phyloP scores from a whole-genome alignment of 1,139 yeast genomes.

The Sporopachydermia cereana region DNA sequence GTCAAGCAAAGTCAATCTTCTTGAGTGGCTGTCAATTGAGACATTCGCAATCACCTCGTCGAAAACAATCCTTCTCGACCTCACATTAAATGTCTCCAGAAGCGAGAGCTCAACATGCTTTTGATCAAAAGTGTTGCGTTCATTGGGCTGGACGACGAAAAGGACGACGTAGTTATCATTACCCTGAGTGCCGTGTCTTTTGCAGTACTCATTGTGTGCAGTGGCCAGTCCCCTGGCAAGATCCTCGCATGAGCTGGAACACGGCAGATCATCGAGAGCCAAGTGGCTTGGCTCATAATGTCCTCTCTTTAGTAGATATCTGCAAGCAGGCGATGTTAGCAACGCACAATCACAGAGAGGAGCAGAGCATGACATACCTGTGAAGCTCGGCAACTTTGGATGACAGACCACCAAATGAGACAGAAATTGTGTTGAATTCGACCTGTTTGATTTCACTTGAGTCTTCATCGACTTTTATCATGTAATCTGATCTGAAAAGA shows the following conservation, averaged over 20 bases:
- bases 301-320: constrained; percentile 17
- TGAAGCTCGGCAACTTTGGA: constrained; percentile 72
- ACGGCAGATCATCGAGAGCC: constrained; percentile 42
- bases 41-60: constrained; percentile 42
- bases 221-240: constrained; percentile 63
- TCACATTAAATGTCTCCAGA: constrained; percentile 42
- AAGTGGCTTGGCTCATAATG: constrained; percentile 15
- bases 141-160: constrained; percentile 74
- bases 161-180: constrained; percentile 39
- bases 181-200: constrained; percentile 16
- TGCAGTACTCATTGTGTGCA: constrained; percentile 45
- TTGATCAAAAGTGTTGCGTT: constrained; percentile 86
- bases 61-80: constrained; percentile 55
- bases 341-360: constrained; percentile 1
- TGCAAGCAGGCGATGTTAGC: constrained; percentile 8
- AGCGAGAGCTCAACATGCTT: constrained; percentile 68
- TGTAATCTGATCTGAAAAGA: constrained; percentile 81
- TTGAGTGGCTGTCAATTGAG: constrained; percentile 27
- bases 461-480: constrained; percentile 34
- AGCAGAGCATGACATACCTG: constrained; percentile 29
- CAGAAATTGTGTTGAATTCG: constrained; percentile 92
- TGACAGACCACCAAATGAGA: constrained; percentile 88
- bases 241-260: constrained; percentile 48
- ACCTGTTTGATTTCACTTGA: constrained; percentile 62
- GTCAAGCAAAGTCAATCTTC: constrained; percentile 37